Conservation (phyloP, 352 stramenopile genomes). For the Pythium phragmiticola region DNA sequence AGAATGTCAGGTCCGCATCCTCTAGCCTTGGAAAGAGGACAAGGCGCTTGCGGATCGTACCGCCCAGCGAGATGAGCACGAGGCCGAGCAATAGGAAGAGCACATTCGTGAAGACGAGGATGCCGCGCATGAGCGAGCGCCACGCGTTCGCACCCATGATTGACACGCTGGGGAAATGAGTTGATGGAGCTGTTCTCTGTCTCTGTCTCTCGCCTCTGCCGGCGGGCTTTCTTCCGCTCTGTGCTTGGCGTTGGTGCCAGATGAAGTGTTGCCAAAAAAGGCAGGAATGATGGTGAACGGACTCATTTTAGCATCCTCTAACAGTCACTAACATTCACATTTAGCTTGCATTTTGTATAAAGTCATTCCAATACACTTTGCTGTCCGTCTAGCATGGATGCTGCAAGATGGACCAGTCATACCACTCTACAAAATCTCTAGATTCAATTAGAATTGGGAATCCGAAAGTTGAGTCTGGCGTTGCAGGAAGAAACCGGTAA, state of each 20-base stretch:
- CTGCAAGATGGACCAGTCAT: not conserved
- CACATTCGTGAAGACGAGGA: constrained; percentile 88
- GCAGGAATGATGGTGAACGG: constrained; percentile 18
- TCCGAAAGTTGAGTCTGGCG: no score
- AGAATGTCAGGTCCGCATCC: not conserved
- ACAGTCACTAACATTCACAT: constrained; percentile 5
- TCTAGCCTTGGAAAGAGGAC: not conserved
- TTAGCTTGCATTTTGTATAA: constrained; percentile 2
- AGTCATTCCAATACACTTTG: constrained; percentile 5
- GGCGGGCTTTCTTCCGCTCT: constrained; percentile 8
- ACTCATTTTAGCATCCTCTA: constrained; percentile 10
- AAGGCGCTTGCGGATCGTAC: constrained; percentile 26
- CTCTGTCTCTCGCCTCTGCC: constrained; percentile 5
- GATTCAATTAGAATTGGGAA: no score
- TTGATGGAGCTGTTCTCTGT: not conserved
- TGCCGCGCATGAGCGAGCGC: constrained; percentile 71
- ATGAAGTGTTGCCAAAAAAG: constrained; percentile 23
- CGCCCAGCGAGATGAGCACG: constrained; percentile 77
- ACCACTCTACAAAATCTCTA: not conserved
- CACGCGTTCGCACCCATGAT: constrained; percentile 43
- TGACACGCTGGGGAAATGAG: not conserved
- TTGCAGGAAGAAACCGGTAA: not conserved
- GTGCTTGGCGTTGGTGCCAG: constrained; percentile 7
- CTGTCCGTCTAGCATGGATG: not conserved
- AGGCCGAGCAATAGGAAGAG: constrained; percentile 82